Evolutionary conservation across 2,329 filamentous ascomycete species (phyloP).

Genomic region (Leptographium radiaticola): DNA sequence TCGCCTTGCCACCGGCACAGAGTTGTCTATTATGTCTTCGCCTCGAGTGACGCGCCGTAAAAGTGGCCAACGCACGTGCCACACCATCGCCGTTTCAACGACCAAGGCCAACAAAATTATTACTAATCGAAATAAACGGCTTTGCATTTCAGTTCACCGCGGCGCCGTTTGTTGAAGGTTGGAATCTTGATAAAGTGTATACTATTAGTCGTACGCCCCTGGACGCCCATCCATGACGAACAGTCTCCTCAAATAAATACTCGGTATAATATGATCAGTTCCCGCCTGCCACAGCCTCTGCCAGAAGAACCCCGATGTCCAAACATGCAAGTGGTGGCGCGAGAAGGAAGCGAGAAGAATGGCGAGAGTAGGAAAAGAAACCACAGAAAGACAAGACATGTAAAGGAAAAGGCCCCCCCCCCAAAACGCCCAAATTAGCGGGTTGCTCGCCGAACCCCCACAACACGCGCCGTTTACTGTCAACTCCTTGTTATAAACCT

Average conservation of each 20-base stretch:
- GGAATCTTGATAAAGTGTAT: background rate
- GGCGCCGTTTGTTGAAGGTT: background rate
- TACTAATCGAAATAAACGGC: no score
- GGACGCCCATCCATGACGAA: background rate
- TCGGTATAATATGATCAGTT: slow-evolving; percentile 7
- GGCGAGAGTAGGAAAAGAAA: background rate
- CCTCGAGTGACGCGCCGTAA: no score
- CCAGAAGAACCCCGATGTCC: slow-evolving; percentile 3
- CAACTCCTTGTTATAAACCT: slow-evolving; percentile 6
- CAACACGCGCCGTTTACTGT: slow-evolving; percentile 1
- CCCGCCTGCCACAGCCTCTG: background rate
- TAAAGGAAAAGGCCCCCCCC: background rate
- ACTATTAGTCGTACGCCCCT: background rate
- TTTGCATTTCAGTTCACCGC: no score
- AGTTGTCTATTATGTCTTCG: no score
- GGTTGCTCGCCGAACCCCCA: background rate
- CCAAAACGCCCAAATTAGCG: slow-evolving; percentile 5
- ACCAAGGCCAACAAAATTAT: no score
- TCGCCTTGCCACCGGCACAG: no score
- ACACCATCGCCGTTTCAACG: background rate
- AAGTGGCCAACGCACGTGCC: background rate
- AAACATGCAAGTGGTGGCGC: background rate
- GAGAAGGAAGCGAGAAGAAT: background rate
- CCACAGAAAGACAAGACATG: slow-evolving; percentile 1
- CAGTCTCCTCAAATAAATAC: slow-evolving; percentile 6